Evolutionary conservation across 345 rosid species (phyloP).

Genomic region (Bruguiera sexangula): DNA sequence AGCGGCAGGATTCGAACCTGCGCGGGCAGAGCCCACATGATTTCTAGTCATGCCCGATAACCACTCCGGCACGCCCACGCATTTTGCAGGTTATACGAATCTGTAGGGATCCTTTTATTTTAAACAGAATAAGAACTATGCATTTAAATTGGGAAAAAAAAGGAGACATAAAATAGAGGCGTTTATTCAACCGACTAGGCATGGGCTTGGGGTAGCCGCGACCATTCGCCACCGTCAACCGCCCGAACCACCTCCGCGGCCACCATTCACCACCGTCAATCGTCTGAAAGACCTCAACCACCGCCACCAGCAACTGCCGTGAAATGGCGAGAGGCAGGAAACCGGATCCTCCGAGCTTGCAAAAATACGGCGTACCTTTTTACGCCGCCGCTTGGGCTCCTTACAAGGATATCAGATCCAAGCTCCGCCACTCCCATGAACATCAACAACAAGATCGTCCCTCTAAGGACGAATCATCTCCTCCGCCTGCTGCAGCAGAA

Average conservation of each 20-base stretch:
- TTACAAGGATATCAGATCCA: conserved; percentile 36
- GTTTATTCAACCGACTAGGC: too few species aligned
- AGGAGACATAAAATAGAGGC: too few species aligned
- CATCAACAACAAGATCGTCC: conserved; percentile 8
- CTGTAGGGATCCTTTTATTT: too few species aligned
- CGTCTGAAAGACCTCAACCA: neutral
- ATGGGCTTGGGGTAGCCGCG: too few species aligned
- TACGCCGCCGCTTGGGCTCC: conserved; percentile 77
- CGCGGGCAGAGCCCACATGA: conserved; percentile 96
- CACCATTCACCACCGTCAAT: neutral
- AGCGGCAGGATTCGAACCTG: conserved; percentile 84
- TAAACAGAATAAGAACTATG: too few species aligned
- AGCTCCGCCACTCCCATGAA: conserved; percentile 11
- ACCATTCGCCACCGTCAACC: neutral
- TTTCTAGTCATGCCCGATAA: conserved; percentile 98
- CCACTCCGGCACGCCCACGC: conserved; percentile 90
- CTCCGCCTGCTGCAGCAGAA: neutral
- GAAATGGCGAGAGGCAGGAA: conserved; percentile 9
- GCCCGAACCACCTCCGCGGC: neutral
- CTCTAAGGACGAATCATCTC: conserved; percentile 14
- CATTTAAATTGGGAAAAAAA: too few species aligned
- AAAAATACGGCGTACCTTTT: conserved; percentile 80
- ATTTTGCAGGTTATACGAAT: too few species aligned
- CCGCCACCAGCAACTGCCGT: neutral
- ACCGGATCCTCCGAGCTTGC: conserved; percentile 28